Conservation (phyloP, 768 basidiomycete species). For the Podaxis sp. region DNA sequence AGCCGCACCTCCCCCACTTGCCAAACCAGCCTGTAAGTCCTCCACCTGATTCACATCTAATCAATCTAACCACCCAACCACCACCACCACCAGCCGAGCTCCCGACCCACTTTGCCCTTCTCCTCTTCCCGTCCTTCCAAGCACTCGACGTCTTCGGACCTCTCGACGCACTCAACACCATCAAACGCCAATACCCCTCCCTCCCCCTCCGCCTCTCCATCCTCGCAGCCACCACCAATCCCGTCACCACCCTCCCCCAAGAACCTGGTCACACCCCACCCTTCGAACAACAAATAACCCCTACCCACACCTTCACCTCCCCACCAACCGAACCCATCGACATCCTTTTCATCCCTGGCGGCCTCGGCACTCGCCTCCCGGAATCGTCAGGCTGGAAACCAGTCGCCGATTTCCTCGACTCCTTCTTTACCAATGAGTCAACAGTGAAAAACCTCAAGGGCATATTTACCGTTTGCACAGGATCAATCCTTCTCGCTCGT, state of each 20-base stretch:
- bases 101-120: slow-evolving; percentile 24
- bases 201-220: slow-evolving; percentile 22
- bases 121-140: slow-evolving; percentile 28
- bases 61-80: neutral
- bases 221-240: slow-evolving; percentile 26
- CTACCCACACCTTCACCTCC: slow-evolving; percentile 31
- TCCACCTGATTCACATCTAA: neutral
- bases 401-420: slow-evolving; percentile 27
- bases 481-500: slow-evolving; percentile 32
- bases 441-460: slow-evolving; percentile 9
- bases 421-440: neutral
- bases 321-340: slow-evolving; percentile 21
- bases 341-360: slow-evolving; percentile 28
- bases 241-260: slow-evolving; percentile 26
- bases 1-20: slow-evolving; percentile 2
- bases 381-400: slow-evolving; percentile 23
- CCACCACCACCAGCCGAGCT: slow-evolving; percentile 12
- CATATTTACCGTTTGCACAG: slow-evolving; percentile 38
- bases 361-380: slow-evolving; percentile 22
- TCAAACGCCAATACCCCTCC: slow-evolving; percentile 22
- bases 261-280: slow-evolving; percentile 10
- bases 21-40: slow-evolving; percentile 8
- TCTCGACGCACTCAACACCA: slow-evolving; percentile 27
- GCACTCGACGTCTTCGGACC: slow-evolving; percentile 33
- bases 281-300: slow-evolving; percentile 30